Base-by-base conservation (phyloP, 2,329 filamentous ascomycete genomes). In the Cladosporium oxysporum region DNA sequence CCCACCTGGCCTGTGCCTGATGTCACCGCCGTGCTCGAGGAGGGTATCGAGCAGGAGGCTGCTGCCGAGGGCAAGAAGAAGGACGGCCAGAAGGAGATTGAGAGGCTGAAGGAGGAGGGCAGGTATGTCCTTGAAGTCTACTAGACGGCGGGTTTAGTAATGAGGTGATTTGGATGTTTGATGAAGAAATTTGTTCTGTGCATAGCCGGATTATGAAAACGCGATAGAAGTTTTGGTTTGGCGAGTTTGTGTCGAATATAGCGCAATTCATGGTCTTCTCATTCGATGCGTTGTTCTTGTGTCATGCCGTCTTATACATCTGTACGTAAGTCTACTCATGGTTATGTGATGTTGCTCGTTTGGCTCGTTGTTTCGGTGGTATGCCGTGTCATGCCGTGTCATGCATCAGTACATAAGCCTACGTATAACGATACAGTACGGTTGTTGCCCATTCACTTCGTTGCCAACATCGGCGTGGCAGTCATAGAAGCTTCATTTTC, bases 1-100 rank as follows among this genome's bases (percentile, higher is more conserved):
- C 95, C 95, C 33, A 99, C 95, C 1, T 99, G 95, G 95, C 95
- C 95, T 14, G 95, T 99, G 64, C 95, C 95, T 7, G 95, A 99
- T 81, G 94, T 99, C 62, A 97, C 93, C 0, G 89, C 89, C 71
- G 95, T 99, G 68, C 82, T 99, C 66, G 89, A 96, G 85, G 95
- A 99, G 84, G 94, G 94, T 26, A 92, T 98, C 72, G 88, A 88
- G 58, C 82, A 83, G 35, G 90, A 97, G 75, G 91, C 89, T 57
- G 88, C 87, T 84, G 80, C 79, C 58, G 83, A 79, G 69, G 87
- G 88, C 65, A 92, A 90, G 83, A 97, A 94, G 88, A 85, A 96
- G 49, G 93, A 97, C 76, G 83, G 90, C 2, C 84, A 85, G 73
- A 93, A 93, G 85, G 93, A 96, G 85, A 98, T 99, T 83, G 96